Evolutionary conservation across 176 grass and related monocot species (phyloP), one percentile per base, ranked within the genome.

Genomic region (Avena sativa): DNA sequence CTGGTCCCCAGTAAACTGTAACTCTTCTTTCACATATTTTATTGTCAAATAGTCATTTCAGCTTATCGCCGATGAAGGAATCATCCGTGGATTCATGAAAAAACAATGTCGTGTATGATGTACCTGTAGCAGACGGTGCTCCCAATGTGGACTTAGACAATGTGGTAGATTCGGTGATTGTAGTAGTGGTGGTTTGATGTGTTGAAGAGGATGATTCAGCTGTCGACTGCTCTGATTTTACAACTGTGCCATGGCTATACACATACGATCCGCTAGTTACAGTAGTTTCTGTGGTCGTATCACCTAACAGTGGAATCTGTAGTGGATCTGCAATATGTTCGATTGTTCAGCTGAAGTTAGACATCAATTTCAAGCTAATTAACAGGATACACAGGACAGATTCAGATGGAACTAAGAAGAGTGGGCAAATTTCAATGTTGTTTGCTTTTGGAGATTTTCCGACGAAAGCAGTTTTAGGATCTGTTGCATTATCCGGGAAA

Each of bases 121-220:
- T 19, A 76, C 74, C 74, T 34, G 1, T 12, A 75, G 62, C 52
- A 71, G 49, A 36, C 0, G 7, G 10, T 67, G 74, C 34, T 14
- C 30, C 38, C 28, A 46, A 81, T 74, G 71, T 76, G 48, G 47
- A 19, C 15, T 50, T 56, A 56, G 50, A 55, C 8, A 50, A 55
- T 8, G 17, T 2, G 0, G 20, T 48, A 65, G 28, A 23, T 20
- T n/a, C n/a, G 13, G 73, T 77, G 74, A 1, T 77, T 34, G 1
- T 16, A 14, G 16, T 57, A 74, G 20, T 65, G 3, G 55, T 79
- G 7, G 61, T 60, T 61, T 90, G 83, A 11, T 51, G 6, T 13
- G 19, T 12, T 30, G 64, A 79, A 44, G 81, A 88, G 30, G 81
- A 88, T 76, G 69, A 85, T 66, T 65, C 88, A 82, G 0, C 11